Evolutionary conservation across 371 early-diverging fungal genomes (phyloP), one percentile per base, ranked within the genome.

Genomic region (Mucor irregularis): DNA sequence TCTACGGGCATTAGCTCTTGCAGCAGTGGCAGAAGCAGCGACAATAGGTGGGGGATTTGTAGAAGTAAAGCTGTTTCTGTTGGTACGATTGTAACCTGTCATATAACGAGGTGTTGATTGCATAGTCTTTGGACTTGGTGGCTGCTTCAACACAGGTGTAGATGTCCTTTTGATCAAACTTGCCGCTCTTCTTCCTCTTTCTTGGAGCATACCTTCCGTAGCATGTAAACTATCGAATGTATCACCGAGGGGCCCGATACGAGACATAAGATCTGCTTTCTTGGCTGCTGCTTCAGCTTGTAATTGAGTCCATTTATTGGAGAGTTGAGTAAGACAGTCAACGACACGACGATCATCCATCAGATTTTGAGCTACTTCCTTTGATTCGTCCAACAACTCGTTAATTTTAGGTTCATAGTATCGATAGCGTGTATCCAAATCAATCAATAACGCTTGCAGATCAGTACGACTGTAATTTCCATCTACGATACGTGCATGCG

Each of bases 381-480:
- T 70, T 9, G 71, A 66, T 31, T 78, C 80, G 11, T 78, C 74
- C 54, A 84, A 48, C 29, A 80, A 68, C 24, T 77, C 78, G 46
- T 71, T 53, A 25, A 84, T 74, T 11, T 73, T 71, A 3, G 82
- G 84, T 34, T 81, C 78, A 56, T 77, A 79, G 38, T 82, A 74
- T 7, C 75, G 73, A 53, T 80, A 82, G 8, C 83, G 67, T 0
- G 81, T 79, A 37, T 80, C 80, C 16, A 83, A 58, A 46, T 84
- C 84, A 46, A 82, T 82, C 44, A 75, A 56, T 47, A 83, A 53
- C 3, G 81, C 76, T 40, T 83, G 80, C 8, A 86, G 57, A 52
- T 82, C 85, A 13, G 79, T 71, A 2, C 74, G 74, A 21, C 66
- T 68, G 31, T 69, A 70, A 17, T 45, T 44, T 19, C 74, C 65